phyloP scores from a whole-genome alignment of 257 asterid genomes.

The Salvia miltiorrhiza region DNA sequence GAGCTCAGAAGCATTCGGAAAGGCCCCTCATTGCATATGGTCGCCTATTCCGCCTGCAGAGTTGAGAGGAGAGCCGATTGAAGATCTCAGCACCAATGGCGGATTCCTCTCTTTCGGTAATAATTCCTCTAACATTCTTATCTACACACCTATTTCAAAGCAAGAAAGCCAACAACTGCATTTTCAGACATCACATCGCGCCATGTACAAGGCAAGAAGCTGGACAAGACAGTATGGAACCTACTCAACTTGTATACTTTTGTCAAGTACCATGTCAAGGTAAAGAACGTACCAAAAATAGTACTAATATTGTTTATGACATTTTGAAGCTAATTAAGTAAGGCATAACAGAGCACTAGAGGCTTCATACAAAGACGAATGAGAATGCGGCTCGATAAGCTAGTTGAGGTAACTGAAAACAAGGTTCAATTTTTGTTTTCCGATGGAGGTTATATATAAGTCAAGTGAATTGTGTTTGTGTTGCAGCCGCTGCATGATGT shows the following conservation, averaged over 20 bases:
- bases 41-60: constrained; percentile 89
- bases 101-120: constrained; percentile 90
- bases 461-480: neutral
- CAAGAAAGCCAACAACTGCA: neutral
- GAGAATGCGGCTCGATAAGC: constrained; percentile 62
- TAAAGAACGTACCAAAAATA: constrained; percentile 29
- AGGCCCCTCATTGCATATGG: constrained; percentile 88
- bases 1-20: constrained; percentile 43
- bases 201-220: constrained; percentile 70
- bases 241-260: constrained; percentile 69
- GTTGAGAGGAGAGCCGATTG: constrained; percentile 77
- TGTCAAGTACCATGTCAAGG: constrained; percentile 85
- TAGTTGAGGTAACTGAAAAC: constrained; percentile 55
- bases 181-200: constrained; percentile 62
- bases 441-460: no score
- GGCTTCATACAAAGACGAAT: constrained; percentile 80
- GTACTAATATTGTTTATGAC: neutral
- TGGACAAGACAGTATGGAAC: constrained; percentile 91
- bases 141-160: neutral
- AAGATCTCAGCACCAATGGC: constrained; percentile 81
- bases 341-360: constrained; percentile 61
- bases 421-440: neutral
- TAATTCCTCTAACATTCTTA: neutral
- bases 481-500: constrained; percentile 50
- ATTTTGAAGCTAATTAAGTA: constrained; percentile 22